phyloP scores from a whole-genome alignment of 306 rosid species.

The Herpetospermum pedunculosum region DNA sequence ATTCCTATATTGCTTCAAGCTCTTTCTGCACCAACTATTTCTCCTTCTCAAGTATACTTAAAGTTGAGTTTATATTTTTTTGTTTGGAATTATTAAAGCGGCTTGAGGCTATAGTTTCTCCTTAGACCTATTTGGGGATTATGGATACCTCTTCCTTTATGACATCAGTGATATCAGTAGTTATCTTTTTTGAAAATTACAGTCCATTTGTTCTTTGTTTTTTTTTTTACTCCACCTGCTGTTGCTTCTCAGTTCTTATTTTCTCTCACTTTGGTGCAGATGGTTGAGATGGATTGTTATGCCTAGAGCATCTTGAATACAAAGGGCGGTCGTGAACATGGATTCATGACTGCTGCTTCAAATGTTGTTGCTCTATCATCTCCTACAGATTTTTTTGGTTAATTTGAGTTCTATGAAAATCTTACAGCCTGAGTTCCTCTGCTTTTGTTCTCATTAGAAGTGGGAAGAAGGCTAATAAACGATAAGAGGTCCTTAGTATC shows the following conservation, averaged over 20 bases:
- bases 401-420: conserved; percentile 23
- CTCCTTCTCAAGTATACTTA: background rate
- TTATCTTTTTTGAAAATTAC: background rate
- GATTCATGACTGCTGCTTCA: conserved; percentile 12
- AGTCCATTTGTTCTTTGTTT: background rate
- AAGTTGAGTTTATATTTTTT: background rate
- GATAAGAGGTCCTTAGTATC: conserved; percentile 58
- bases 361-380: conserved; percentile 11
- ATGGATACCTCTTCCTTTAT: background rate
- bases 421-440: conserved; percentile 15
- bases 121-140: background rate
- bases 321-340: background rate
- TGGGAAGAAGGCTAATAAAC: conserved; percentile 32
- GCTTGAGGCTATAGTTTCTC: background rate
- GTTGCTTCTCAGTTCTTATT: conserved; percentile 4
- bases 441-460: conserved; percentile 17
- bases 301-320: conserved; percentile 11
- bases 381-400: conserved; percentile 11
- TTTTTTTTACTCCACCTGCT: background rate
- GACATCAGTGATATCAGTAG: background rate
- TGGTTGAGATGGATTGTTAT: conserved; percentile 12
- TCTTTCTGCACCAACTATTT: background rate
- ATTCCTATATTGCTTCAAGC: background rate
- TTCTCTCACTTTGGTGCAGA: conserved; percentile 20
- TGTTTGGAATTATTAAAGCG: background rate